Base-by-base conservation (phyloP, 2,329 filamentous ascomycete species). In the Xylaria sp. region DNA sequence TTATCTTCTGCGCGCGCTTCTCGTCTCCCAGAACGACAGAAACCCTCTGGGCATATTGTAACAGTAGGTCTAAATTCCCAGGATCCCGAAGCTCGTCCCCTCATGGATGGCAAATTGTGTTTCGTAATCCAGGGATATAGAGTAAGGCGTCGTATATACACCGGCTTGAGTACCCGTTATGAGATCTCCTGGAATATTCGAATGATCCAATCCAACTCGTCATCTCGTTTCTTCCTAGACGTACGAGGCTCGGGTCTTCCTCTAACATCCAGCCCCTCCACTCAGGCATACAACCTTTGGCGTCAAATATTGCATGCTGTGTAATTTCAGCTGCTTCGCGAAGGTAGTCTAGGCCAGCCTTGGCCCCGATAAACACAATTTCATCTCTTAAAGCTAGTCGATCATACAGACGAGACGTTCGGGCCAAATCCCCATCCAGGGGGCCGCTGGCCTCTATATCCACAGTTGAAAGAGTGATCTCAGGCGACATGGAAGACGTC, bases 201-300 rank as follows among this genome's bases (percentile, higher is more conserved):
- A 41, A 25, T 7, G 4, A 23, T 10, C 56, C 41, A 5, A 65
- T 12, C 66, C 57, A 62, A 0, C 13, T 2, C 4, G 18, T 20
- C 13, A 67, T 52, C 50, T 68, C 66, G 4, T 62, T 13, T 25
- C 62, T 36, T 0, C 66, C 62, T 7, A 68, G 52, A 6, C 13
- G 25, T 1, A 68, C 45, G 10, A 55, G 7, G 7, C 65, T 57
- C 3, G 52, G 57, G 23, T 56, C 58, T 0, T 59, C 66, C 0
- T 6, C 8, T 3, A 52, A 53, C 1, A 18, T 10, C 3, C 1
- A 20, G 1, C 0, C 1, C 9, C 13, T 3, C 25, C 30, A 50
- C 4, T 50, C 45, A 0, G 53, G 15, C 3, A 15, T 39, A 15
- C 50, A 52, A 4, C 18, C 43, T 23, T 41, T 30, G 3, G 25